Percentiles rank a stretch among this genome's conserved stretches.
These are phyloP conservation scores for Halophytophthora polymorphica DNA, from an alignment of 352 stramenopile species.

Conservation along the genomic window DNA sequence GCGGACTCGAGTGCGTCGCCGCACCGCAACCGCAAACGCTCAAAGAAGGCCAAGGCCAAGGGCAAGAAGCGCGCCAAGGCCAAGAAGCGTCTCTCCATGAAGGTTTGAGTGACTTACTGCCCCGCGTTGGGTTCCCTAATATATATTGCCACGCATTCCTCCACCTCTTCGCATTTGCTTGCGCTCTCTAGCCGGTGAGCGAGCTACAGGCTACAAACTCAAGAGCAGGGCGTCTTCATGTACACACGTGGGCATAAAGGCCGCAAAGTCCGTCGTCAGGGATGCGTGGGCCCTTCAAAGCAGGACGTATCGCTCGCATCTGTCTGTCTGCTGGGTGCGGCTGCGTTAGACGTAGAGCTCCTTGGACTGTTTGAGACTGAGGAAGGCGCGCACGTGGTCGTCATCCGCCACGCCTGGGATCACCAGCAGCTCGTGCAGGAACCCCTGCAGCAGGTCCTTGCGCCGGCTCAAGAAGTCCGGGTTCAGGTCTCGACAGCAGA, in stretches of 20 bases:
- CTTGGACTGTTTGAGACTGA: slow-evolving; percentile 55
- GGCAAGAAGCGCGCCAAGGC: slow-evolving; percentile 47
- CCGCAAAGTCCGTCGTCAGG: slow-evolving; percentile 21
- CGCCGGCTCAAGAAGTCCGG: slow-evolving; percentile 60
- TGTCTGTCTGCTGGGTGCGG: background rate
- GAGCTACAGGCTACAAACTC: no score
- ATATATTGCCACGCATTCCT: no score
- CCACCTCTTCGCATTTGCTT: no score
- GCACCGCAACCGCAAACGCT: slow-evolving; percentile 24
- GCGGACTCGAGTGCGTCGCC: slow-evolving; percentile 9
- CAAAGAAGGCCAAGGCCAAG: slow-evolving; percentile 64
- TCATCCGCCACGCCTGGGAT: slow-evolving; percentile 64
- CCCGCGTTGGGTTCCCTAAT: no score
- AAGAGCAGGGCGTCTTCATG: no score
- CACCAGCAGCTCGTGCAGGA: slow-evolving; percentile 59
- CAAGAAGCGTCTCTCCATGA: slow-evolving; percentile 42
- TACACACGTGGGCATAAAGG: no score
- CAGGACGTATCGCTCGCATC: slow-evolving; percentile 3
- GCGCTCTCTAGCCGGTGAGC: no score
- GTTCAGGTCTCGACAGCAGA: slow-evolving; percentile 70
- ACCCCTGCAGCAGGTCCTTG: slow-evolving; percentile 46
- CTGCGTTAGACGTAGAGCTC: slow-evolving; percentile 56
- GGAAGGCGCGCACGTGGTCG: slow-evolving; percentile 49
- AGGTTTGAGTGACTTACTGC: no score
- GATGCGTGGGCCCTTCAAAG: slow-evolving; percentile 7